These are phyloP conservation scores for Alternaria gaisen DNA, from an alignment of 2,329 filamentous ascomycete genomes.

Conservation along the genomic window DNA sequence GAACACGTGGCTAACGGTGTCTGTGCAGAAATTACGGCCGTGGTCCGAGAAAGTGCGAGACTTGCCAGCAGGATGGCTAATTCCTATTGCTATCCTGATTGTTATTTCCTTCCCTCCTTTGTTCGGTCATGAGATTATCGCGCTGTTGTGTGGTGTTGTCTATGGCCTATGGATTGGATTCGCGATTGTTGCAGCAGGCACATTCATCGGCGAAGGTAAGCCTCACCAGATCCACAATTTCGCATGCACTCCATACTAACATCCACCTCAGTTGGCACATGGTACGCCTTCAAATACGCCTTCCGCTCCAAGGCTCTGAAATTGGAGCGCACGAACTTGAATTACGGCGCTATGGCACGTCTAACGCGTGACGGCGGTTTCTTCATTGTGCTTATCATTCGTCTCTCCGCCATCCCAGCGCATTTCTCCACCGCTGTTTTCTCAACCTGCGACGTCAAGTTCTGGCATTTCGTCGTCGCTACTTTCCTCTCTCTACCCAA, in stretches of 20 bases:
- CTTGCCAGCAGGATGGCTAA: slow-evolving; percentile 47
- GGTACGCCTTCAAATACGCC: slow-evolving; percentile 47
- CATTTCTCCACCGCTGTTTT: slow-evolving; percentile 50
- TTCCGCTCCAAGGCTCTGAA: slow-evolving; percentile 43
- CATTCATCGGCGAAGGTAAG: slow-evolving; percentile 48
- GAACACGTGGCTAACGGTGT: slow-evolving; percentile 16
- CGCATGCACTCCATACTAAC: slow-evolving; percentile 18
- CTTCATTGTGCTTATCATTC: slow-evolving; percentile 47
- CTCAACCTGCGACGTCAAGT: slow-evolving; percentile 49
- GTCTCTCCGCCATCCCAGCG: slow-evolving; percentile 45
- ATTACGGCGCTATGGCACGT: slow-evolving; percentile 48
- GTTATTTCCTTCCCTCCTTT: slow-evolving; percentile 48
- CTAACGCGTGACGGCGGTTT: slow-evolving; percentile 47
- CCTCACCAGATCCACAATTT: neutral
- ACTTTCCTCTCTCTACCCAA: slow-evolving; percentile 47
- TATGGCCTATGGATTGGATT: slow-evolving; percentile 49
- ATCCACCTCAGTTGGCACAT: slow-evolving; percentile 40
- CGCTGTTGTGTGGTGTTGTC: slow-evolving; percentile 46
- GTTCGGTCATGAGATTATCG: slow-evolving; percentile 48
- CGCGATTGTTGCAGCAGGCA: slow-evolving; percentile 45
- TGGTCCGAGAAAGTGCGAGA: slow-evolving; percentile 48
- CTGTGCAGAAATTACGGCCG: slow-evolving; percentile 41
- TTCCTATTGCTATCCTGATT: slow-evolving; percentile 46
- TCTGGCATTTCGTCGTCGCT: slow-evolving; percentile 47
- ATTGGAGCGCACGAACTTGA: slow-evolving; percentile 48